phyloP scores from a whole-genome alignment of 345 rosid genomes.

The Physaria fendleri region DNA sequence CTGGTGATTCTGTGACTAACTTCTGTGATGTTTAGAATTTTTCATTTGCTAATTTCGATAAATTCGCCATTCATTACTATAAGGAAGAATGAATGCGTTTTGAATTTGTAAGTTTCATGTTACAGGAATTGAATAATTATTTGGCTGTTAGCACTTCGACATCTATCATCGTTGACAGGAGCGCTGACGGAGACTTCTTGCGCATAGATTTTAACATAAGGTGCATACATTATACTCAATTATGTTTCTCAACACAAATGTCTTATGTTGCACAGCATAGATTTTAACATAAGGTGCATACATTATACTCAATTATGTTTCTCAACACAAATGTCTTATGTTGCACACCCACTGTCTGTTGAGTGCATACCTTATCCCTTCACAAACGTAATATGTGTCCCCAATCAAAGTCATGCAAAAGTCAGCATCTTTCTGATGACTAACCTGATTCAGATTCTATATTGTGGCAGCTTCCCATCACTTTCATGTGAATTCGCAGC shows the following conservation, averaged over 20 bases:
- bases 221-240: too few species aligned
- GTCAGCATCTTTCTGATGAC: slow-evolving; percentile 10
- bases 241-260: too few species aligned
- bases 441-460: slow-evolving; percentile 19
- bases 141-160: slow-evolving; percentile 70
- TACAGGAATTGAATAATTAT: slow-evolving; percentile 83
- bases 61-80: too few species aligned
- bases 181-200: slow-evolving; percentile 86
- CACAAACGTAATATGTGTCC: not conserved
- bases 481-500: slow-evolving; percentile 98
- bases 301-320: too few species aligned
- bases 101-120: too few species aligned
- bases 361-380: not conserved
- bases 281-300: too few species aligned
- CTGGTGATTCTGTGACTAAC: not conserved
- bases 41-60: too few species aligned
- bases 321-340: too few species aligned
- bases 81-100: too few species aligned
- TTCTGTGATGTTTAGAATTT: too few species aligned
- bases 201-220: slow-evolving; percentile 93
- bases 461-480: slow-evolving; percentile 74
- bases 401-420: not conserved
- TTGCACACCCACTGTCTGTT: too few species aligned
- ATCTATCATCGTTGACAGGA: slow-evolving; percentile 79
- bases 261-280: too few species aligned